A percentile compares a stretch with the other conserved stretches of the same genome.
Conservation (phyloP, 108 stramenopile genomes). For the Cylindrotheca fusiformis region DNA sequence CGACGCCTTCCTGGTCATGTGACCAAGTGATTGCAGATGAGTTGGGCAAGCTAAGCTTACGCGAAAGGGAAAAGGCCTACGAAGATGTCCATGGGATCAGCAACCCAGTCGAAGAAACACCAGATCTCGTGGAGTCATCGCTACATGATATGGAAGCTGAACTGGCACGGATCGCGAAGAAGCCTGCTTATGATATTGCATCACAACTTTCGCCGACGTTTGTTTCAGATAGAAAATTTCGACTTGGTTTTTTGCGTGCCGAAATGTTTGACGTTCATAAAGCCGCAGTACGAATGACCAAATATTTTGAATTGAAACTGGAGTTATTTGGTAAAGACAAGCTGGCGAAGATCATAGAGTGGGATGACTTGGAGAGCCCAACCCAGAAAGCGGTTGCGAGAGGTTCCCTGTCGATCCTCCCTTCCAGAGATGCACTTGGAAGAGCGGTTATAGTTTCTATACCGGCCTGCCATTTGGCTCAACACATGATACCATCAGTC, state of each 20-base stretch:
- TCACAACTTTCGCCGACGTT: slow-evolving; percentile 18
- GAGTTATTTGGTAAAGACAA: slow-evolving; percentile 35
- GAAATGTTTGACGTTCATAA: slow-evolving; percentile 28
- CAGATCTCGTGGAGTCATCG: neutral
- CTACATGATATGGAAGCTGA: slow-evolving; percentile 1
- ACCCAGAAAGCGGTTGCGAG: neutral
- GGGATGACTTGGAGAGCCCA: slow-evolving; percentile 2
- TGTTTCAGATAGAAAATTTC: slow-evolving; percentile 22
- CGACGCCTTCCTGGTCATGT: neutral
- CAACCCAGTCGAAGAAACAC: neutral
- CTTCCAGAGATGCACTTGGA: slow-evolving; percentile 2
- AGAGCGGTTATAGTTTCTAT: slow-evolving; percentile 2
- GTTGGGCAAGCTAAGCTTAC: neutral
- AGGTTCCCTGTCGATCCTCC: slow-evolving; percentile 1
- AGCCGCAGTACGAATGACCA: slow-evolving; percentile 31
- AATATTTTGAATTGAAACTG: slow-evolving; percentile 28
- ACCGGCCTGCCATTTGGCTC: neutral
- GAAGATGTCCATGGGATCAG: slow-evolving; percentile 19
- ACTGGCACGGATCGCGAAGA: slow-evolving; percentile 3
- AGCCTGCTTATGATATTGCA: slow-evolving; percentile 22
- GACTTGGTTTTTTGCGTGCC: slow-evolving; percentile 39
- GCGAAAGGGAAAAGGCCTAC: slow-evolving; percentile 11
- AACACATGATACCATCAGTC: neutral
- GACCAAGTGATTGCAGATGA: neutral
- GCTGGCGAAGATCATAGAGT: neutral